Evolutionary conservation across 768 basidiomycete species (phyloP).

Genomic region (Mycena albidolilacea): DNA sequence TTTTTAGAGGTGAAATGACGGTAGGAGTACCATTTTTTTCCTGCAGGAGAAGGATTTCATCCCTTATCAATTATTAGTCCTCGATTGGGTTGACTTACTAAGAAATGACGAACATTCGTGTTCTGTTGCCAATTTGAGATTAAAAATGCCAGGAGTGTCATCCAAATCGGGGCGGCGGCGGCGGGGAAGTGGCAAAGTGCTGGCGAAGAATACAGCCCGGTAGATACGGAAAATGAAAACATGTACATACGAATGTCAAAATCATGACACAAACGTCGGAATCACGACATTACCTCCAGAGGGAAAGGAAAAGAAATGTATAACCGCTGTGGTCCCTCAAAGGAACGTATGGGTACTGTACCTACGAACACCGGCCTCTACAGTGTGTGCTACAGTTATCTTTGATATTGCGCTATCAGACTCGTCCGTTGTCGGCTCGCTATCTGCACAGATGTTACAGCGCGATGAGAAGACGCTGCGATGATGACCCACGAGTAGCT

Average conservation of each 20-base stretch:
- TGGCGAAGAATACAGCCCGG: slow-evolving; percentile 13
- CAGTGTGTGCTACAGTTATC: slow-evolving; percentile 18
- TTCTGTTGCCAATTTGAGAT: background rate
- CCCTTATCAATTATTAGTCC: background rate
- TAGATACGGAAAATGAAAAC: slow-evolving; percentile 16
- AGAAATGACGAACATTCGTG: too few species aligned
- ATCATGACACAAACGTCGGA: background rate
- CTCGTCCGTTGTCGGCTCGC: slow-evolving; percentile 19
- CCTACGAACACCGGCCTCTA: slow-evolving; percentile 10
- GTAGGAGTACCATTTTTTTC: slow-evolving; percentile 3
- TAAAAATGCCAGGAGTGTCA: background rate
- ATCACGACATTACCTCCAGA: slow-evolving; percentile 4
- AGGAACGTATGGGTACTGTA: slow-evolving; percentile 12
- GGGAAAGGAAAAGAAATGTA: slow-evolving; percentile 15
- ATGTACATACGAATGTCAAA: slow-evolving; percentile 20
- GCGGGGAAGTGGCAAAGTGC: background rate
- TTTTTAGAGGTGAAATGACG: background rate
- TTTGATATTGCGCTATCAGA: slow-evolving; percentile 14
- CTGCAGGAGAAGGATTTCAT: background rate
- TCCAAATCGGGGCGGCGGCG: background rate
- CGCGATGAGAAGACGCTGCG: slow-evolving; percentile 19
- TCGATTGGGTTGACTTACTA: too few species aligned
- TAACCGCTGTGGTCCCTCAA: slow-evolving; percentile 14
- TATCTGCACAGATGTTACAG: slow-evolving; percentile 24
- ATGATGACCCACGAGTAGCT: slow-evolving; percentile 20